Conservation (phyloP, 805 yeast genomes). For the Pichia pseudocactophila region DNA sequence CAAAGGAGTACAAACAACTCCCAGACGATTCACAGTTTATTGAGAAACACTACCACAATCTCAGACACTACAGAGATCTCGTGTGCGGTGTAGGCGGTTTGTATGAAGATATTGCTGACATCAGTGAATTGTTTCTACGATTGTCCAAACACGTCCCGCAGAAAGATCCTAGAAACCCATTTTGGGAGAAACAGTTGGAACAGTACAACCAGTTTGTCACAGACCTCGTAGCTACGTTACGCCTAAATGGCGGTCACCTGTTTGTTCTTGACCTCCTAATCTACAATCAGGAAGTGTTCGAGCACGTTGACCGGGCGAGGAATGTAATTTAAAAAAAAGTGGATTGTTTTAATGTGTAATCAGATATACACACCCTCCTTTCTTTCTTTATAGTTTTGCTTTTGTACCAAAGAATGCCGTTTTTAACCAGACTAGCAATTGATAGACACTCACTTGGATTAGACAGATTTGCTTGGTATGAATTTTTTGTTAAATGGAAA, state of each 20-base stretch:
- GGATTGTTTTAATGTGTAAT: no score
- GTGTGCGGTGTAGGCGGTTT: slow-evolving; percentile 21
- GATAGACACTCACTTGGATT: slow-evolving; percentile 25
- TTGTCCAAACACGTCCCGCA: slow-evolving; percentile 29
- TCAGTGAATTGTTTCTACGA: slow-evolving; percentile 31
- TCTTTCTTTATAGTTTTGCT: neutral
- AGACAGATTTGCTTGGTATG: slow-evolving; percentile 14
- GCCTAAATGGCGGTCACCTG: slow-evolving; percentile 50
- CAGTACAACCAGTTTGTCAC: slow-evolving; percentile 29
- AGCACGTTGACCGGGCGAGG: slow-evolving; percentile 30
- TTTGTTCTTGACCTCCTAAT: slow-evolving; percentile 49
- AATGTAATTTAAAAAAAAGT: slow-evolving; percentile 3
- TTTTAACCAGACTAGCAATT: slow-evolving; percentile 14
- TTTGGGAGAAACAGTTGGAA: slow-evolving; percentile 19
- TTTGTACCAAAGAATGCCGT: slow-evolving; percentile 4
- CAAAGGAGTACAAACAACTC: slow-evolving; percentile 34
- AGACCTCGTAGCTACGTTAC: slow-evolving; percentile 35
- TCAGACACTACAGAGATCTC: slow-evolving; percentile 27
- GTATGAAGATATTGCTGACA: slow-evolving; percentile 32
- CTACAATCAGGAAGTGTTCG: slow-evolving; percentile 40
- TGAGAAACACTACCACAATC: slow-evolving; percentile 39
- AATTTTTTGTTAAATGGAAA: slow-evolving; percentile 20
- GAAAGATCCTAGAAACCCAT: slow-evolving; percentile 22
- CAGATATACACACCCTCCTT: neutral
- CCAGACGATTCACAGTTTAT: slow-evolving; percentile 48